Conservation (phyloP, 768 basidiomycete species). For the Baorangia bicolor region DNA sequence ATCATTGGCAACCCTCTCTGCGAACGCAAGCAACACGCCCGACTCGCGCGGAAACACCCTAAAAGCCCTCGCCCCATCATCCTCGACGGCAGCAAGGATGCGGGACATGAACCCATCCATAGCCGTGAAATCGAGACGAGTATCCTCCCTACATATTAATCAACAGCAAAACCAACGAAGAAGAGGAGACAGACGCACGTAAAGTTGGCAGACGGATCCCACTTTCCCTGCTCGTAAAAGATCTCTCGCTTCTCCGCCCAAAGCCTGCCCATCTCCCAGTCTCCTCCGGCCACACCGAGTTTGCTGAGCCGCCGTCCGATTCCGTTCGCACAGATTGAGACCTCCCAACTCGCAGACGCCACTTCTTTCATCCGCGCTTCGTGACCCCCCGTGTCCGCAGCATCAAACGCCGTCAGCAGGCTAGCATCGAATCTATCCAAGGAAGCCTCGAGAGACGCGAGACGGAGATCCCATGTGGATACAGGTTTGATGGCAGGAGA, state of each 20-base stretch:
- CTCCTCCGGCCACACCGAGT: slow-evolving; percentile 22
- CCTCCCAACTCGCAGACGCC: slow-evolving; percentile 83
- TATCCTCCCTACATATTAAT: slow-evolving; percentile 41
- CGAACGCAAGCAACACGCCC: slow-evolving; percentile 75
- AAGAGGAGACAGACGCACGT: slow-evolving; percentile 45
- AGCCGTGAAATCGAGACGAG: slow-evolving; percentile 77
- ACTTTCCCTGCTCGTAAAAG: slow-evolving; percentile 81
- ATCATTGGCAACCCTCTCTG: slow-evolving; percentile 81
- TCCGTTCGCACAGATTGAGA: slow-evolving; percentile 53
- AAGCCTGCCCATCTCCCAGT: slow-evolving; percentile 92
- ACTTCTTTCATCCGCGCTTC: slow-evolving; percentile 79
- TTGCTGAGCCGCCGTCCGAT: slow-evolving; percentile 16
- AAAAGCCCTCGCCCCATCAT: slow-evolving; percentile 79
- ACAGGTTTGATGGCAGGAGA: slow-evolving; percentile 71
- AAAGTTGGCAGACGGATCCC: slow-evolving; percentile 82
- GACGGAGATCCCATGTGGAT: slow-evolving; percentile 59
- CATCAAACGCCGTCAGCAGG: slow-evolving; percentile 85
- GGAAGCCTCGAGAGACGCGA: slow-evolving; percentile 66
- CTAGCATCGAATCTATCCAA: slow-evolving; percentile 88
- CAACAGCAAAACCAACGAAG: background rate
- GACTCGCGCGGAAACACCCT: slow-evolving; percentile 83
- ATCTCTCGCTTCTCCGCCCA: slow-evolving; percentile 97
- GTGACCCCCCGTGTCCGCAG: slow-evolving; percentile 71
- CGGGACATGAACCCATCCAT: slow-evolving; percentile 90
- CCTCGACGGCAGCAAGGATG: slow-evolving; percentile 59